Evolutionary conservation across 1,284 basidiomycete species (phyloP).

Genomic region (Cystobasidium slooffiae): DNA sequence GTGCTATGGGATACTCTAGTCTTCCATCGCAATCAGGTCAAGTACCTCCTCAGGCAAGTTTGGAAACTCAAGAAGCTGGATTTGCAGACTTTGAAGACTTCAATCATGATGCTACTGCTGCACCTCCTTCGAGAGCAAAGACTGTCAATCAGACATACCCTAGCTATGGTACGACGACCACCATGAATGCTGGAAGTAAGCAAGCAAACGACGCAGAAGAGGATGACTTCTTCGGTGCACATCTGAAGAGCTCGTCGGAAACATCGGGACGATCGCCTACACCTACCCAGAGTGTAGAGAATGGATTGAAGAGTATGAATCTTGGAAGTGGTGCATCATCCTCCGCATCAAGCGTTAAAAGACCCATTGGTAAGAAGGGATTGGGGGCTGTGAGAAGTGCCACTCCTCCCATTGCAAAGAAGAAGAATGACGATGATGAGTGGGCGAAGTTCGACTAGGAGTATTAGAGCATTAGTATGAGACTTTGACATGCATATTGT

Average conservation of each 20-base stretch:
- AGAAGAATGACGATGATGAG: conserved; percentile 43
- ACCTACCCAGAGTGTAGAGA: conserved; percentile 4
- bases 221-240: conserved; percentile 50
- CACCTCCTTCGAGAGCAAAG: conserved; percentile 4
- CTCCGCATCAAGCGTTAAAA: conserved; percentile 5
- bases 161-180: conserved; percentile 15
- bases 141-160: conserved; percentile 20
- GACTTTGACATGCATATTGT: neutral
- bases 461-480: neutral
- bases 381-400: conserved; percentile 32
- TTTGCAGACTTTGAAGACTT: conserved; percentile 6
- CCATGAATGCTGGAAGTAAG: conserved; percentile 18
- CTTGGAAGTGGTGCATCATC: conserved; percentile 1
- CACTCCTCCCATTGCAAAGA: conserved; percentile 21
- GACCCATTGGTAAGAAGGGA: conserved; percentile 29
- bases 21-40: conserved; percentile 25
- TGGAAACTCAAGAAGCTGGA: conserved; percentile 37
- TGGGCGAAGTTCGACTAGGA: conserved; percentile 46
- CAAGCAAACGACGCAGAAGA: conserved; percentile 18
- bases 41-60: conserved; percentile 29
- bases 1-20: conserved; percentile 46
- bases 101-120: neutral
- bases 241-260: conserved; percentile 30
- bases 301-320: conserved; percentile 11
- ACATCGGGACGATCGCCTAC: neutral